A percentile compares a stretch with the other conserved stretches of the same genome.
Conservation (phyloP, 352 stramenopile species). For the Thalassiosira allenii region DNA sequence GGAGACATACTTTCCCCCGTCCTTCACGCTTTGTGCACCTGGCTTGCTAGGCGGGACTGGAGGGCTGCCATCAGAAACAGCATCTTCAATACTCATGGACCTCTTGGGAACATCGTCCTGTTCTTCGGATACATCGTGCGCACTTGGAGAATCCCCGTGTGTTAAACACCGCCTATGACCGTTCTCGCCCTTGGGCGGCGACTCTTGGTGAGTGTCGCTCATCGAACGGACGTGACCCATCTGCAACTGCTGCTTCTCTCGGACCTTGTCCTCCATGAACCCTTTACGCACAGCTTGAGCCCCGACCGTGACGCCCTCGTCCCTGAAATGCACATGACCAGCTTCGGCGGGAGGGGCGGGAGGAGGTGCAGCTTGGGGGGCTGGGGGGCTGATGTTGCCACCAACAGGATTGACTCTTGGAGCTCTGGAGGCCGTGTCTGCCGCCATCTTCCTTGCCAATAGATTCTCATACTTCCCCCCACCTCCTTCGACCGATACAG, state of each 20-base stretch:
- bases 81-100: too few species aligned
- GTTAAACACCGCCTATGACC: not conserved
- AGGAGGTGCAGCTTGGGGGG: not conserved
- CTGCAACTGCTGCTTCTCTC: not conserved
- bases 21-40: not conserved
- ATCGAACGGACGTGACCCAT: not conserved
- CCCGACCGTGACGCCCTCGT: not conserved
- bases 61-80: too few species aligned
- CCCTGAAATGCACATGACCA: slow-evolving; percentile 11
- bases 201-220: too few species aligned
- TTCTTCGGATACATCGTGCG: not conserved
- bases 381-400: not conserved
- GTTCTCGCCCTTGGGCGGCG: not conserved
- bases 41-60: not conserved
- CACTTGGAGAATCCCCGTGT: not conserved
- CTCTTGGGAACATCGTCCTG: not conserved
- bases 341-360: not conserved
- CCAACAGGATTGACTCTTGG: not conserved
- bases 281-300: not conserved
- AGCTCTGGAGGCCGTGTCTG: not conserved
- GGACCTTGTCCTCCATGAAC: not conserved
- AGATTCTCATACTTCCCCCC: not conserved
- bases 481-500: not conserved
- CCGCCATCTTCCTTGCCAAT: slow-evolving; percentile 29
- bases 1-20: not conserved